Conservation (phyloP, 73 alveolate genomes). For the Tetrahymena borealis region DNA sequence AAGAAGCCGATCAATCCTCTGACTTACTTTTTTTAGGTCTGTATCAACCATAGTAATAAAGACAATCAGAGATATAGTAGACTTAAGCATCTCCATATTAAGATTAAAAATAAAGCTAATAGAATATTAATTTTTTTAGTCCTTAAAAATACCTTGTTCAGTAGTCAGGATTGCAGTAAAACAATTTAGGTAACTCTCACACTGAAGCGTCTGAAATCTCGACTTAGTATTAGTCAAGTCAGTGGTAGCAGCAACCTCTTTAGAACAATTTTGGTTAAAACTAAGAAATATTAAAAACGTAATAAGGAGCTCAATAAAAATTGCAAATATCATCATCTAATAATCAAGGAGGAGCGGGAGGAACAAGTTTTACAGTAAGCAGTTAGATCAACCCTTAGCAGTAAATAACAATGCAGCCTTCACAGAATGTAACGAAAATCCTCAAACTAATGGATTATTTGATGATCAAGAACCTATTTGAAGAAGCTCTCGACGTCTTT, state of each 20-base stretch:
- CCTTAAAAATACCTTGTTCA: background rate
- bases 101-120: too few species aligned
- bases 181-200: background rate
- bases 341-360: background rate
- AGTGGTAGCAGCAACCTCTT: too few species aligned
- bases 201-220: background rate
- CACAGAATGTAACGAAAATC: background rate
- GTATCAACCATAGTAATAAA: too few species aligned
- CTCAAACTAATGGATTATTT: background rate
- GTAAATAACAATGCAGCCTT: background rate
- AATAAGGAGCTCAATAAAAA: too few species aligned
- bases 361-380: too few species aligned
- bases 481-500: background rate
- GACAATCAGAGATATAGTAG: too few species aligned
- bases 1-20: too few species aligned
- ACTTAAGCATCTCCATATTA: too few species aligned
- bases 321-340: background rate
- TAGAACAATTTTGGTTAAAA: background rate
- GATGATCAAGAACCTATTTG: background rate
- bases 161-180: background rate
- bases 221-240: background rate
- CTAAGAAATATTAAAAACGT: background rate
- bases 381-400: too few species aligned
- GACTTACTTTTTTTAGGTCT: too few species aligned
- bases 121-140: background rate